Evolutionary conservation across 495 filamentous ascomycete species (phyloP), one percentile per base, ranked within the genome.

Genomic region (Bombardia bombarda): DNA sequence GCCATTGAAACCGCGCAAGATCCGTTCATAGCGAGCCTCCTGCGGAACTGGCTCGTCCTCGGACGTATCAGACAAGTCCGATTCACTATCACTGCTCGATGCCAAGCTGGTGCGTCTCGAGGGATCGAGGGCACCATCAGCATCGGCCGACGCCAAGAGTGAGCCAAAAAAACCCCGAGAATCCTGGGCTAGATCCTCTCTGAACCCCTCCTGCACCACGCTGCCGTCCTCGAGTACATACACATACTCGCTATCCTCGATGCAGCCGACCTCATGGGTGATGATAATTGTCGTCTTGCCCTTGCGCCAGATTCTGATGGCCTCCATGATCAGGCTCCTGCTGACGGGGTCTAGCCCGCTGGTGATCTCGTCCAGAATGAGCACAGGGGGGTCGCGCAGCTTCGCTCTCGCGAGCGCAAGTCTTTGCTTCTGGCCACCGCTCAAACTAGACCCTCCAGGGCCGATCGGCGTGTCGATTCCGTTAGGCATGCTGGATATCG

Each of bases 321-420:
- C 73, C 6, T 83, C 77, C 71, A 94, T 83, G 14, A 93, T 73
- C 3, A 80, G 63, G 4, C 63, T 62, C 47, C 86, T 74, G 43
- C 76, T 87, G 12, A 74, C 66, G 3, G 75, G 72, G 52, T 97
- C 92, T 17, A 97, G 62, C 6, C 87, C 83, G 58, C 82, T 84
- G 0, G 88, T 95, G 2, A 88, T 78, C 53, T 97, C 90, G 53
- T 97, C 92, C 14, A 98, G 72, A 31, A 98, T 83, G 19, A 98
- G 62, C 7, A 96, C 78, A 2, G 86, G 81, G 0, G 89, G 78
- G 49, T 97, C 78, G 31, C 87, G 77, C 1, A 98, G 57, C 42
- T 75, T 79, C 3, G 86, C 82, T 46, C 87, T 63, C 9, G 87
- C 86, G 36, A 93, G 73, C 14, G 84, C 82, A 14, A 90, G 65